These are phyloP conservation scores for Heterobasidion irregulare DNA, from an alignment of 1,284 basidiomycete species.

Conservation along the genomic window DNA sequence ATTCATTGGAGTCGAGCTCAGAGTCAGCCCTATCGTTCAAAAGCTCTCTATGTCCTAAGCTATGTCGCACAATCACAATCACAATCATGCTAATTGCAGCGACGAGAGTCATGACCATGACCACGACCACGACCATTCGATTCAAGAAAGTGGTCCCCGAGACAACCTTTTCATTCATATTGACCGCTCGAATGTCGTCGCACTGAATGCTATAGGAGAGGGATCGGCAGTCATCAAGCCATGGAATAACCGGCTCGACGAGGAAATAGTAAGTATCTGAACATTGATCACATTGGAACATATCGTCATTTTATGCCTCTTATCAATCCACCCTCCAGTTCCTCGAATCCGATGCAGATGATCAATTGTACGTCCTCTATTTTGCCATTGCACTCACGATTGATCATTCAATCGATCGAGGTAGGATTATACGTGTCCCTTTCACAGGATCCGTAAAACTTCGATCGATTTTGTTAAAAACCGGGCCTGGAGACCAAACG, in stretches of 20 bases:
- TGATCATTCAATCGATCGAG: constrained; percentile 1
- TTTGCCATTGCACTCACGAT: background rate
- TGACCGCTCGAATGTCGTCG: constrained; percentile 65
- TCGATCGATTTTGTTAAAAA: constrained; percentile 64
- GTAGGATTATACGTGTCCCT: constrained; percentile 69
- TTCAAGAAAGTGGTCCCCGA: constrained; percentile 43
- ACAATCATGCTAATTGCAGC: constrained; percentile 35
- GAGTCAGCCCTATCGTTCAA: too few species aligned
- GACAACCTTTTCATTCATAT: constrained; percentile 67
- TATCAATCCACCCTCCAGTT: constrained; percentile 36
- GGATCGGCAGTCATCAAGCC: constrained; percentile 63
- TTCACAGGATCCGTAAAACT: constrained; percentile 77
- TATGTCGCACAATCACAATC: constrained; percentile 42
- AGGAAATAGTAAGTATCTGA: constrained; percentile 40
- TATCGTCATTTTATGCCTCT: background rate
- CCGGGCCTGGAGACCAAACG: constrained; percentile 65
- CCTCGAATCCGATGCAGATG: constrained; percentile 76
- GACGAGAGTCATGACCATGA: constrained; percentile 48
- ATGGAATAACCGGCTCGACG: constrained; percentile 63
- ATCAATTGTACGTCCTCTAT: constrained; percentile 53
- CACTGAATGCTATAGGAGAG: constrained; percentile 46
- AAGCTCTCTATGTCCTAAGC: background rate
- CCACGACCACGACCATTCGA: constrained; percentile 37
- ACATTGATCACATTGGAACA: background rate
- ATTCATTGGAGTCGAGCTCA: too few species aligned